These are phyloP conservation scores for Pseudogymnoascus sp. DNA, from an alignment of 2,329 filamentous ascomycete species.

Conservation along the genomic window DNA sequence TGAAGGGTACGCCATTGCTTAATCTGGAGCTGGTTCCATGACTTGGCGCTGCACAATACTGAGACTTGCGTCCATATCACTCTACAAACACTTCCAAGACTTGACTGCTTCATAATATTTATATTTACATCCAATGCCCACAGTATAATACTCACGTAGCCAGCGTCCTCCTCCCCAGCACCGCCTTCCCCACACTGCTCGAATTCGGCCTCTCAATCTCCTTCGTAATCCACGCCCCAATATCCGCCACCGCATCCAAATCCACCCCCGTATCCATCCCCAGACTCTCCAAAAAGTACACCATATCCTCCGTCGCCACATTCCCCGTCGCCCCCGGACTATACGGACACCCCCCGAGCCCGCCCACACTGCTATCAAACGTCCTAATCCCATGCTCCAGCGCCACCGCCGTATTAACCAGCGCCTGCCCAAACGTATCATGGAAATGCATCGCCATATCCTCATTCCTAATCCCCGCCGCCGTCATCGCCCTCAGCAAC, in stretches of 20 bases:
- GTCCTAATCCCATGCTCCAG: constrained; percentile 69
- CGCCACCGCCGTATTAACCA: constrained; percentile 73
- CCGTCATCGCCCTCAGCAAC: constrained; percentile 55
- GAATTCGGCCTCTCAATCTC: constrained; percentile 56
- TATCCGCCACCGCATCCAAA: constrained; percentile 55
- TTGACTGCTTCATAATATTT: not conserved
- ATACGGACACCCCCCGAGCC: constrained; percentile 78
- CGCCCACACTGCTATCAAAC: constrained; percentile 73
- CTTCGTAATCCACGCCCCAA: constrained; percentile 64
- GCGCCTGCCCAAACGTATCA: constrained; percentile 77
- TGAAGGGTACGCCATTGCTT: not conserved
- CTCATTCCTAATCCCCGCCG: constrained; percentile 59
- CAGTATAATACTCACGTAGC: not conserved
- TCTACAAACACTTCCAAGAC: not conserved
- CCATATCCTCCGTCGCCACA: constrained; percentile 75
- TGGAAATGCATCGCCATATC: constrained; percentile 81
- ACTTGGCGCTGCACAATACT: not conserved
- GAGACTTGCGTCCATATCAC: not conserved
- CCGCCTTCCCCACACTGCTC: constrained; percentile 59
- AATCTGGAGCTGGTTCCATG: not conserved
- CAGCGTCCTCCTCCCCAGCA: constrained; percentile 37
- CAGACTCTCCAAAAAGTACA: constrained; percentile 67
- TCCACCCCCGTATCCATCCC: constrained; percentile 70
- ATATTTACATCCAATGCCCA: not conserved
- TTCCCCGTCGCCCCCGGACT: constrained; percentile 81